These are phyloP conservation scores for Globisporangium cederbergense DNA, from an alignment of 352 stramenopile species.

Conservation along the genomic window DNA sequence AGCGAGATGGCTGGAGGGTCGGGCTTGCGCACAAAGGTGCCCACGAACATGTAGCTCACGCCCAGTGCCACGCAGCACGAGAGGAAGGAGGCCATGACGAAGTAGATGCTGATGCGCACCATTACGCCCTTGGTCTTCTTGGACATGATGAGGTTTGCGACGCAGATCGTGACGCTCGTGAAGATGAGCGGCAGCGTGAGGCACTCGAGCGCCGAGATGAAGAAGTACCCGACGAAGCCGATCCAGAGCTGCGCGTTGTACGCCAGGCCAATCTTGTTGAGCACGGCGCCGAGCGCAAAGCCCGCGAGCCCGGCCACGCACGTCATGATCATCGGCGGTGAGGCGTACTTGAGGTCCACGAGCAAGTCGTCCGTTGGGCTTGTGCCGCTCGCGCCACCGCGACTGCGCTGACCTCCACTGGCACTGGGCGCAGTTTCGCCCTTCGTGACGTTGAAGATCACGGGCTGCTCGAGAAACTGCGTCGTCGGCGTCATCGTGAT, in stretches of 20 bases:
- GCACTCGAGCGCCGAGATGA: constrained; percentile 39
- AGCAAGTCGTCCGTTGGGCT: constrained; percentile 40
- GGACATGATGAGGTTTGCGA: constrained; percentile 53
- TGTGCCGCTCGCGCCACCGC: not conserved
- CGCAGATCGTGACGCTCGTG: constrained; percentile 60
- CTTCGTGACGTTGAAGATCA: constrained; percentile 43
- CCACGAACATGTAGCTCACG: constrained; percentile 33
- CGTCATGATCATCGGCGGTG: constrained; percentile 38
- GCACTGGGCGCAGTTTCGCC: constrained; percentile 17
- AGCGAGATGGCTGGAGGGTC: constrained; percentile 13
- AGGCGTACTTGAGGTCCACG: constrained; percentile 46
- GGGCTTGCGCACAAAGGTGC: constrained; percentile 21
- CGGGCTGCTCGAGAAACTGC: constrained; percentile 46
- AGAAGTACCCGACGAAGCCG: constrained; percentile 31
- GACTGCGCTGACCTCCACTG: constrained; percentile 8
- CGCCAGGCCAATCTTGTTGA: constrained; percentile 26
- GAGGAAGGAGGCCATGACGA: constrained; percentile 37
- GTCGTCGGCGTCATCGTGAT: constrained; percentile 57
- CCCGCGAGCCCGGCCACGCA: constrained; percentile 31
- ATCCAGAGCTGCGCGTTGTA: constrained; percentile 36
- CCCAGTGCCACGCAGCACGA: constrained; percentile 35
- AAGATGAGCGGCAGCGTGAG: constrained; percentile 67
- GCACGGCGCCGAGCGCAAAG: constrained; percentile 29
- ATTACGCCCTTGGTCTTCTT: constrained; percentile 45
- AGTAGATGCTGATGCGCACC: constrained; percentile 44